Evolutionary conservation across 805 yeast genomes (phyloP).

Genomic region (Ogataea nakhonphanomensis): DNA sequence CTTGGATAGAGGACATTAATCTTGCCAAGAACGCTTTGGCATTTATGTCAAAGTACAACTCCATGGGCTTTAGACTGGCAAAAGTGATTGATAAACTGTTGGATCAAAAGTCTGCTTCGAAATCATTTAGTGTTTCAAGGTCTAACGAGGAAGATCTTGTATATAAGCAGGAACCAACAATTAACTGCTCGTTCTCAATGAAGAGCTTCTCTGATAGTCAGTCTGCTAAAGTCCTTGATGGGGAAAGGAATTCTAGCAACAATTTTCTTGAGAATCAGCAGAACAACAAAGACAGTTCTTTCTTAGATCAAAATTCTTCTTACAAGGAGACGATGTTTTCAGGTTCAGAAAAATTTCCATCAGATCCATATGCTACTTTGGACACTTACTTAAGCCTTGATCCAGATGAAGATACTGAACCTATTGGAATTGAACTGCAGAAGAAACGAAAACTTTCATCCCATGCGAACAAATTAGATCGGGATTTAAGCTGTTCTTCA

Average conservation of each 20-base stretch:
- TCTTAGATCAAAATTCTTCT: no score
- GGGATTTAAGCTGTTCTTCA: no score
- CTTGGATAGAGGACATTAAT: conserved; percentile 44
- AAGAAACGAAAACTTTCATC: conserved; percentile 1
- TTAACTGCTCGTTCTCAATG: neutral
- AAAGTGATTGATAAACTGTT: conserved; percentile 42
- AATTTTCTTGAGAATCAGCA: no score
- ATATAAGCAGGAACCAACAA: neutral
- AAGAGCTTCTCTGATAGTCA: no score
- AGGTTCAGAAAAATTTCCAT: no score
- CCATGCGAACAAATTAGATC: no score
- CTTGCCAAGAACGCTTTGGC: conserved; percentile 39
- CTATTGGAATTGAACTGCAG: neutral
- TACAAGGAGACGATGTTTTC: no score
- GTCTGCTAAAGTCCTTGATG: no score
- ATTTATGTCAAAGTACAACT: conserved; percentile 39
- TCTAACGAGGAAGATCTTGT: neutral
- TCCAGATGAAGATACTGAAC: neutral
- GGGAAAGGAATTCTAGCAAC: no score
- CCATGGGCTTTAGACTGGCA: conserved; percentile 44
- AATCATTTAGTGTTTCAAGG: neutral
- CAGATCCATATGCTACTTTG: conserved; percentile 17
- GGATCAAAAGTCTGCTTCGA: conserved; percentile 4
- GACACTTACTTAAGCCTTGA: conserved; percentile 16
- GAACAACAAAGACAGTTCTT: no score